A percentile compares a stretch with the other conserved stretches of the same genome.
Conservation (phyloP, 345 rosid species). For the Eucalyptus dawsonii region DNA sequence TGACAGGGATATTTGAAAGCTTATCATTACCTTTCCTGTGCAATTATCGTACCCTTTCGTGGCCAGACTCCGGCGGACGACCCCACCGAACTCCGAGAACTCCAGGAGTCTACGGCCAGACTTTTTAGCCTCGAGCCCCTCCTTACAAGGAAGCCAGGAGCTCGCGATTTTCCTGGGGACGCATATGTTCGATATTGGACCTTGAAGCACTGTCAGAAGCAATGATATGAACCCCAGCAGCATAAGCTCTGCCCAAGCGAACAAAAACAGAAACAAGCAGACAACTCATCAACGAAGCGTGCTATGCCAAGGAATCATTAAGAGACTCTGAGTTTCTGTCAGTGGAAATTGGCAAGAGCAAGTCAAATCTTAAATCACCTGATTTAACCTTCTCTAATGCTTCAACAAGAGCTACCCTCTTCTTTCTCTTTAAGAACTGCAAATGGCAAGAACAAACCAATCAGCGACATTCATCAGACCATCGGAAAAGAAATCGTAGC, state of each 20-base stretch:
- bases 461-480: neutral
- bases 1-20: neutral
- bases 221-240: slow-evolving; percentile 78
- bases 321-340: neutral
- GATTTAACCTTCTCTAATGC: slow-evolving; percentile 85
- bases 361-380: slow-evolving; percentile 19
- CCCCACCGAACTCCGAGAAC: neutral
- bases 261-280: neutral
- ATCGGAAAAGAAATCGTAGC: neutral
- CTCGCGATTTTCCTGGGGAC: slow-evolving; percentile 30
- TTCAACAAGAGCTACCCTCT: slow-evolving; percentile 54
- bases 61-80: slow-evolving; percentile 42
- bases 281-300: neutral
- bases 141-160: slow-evolving; percentile 61
- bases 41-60: slow-evolving; percentile 31
- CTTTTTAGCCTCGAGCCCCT: neutral
- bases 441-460: neutral
- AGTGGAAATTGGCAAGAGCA: neutral
- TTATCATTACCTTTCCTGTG: slow-evolving; percentile 20
- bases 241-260: slow-evolving; percentile 55
- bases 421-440: slow-evolving; percentile 56
- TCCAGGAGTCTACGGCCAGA: slow-evolving; percentile 12
- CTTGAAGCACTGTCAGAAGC: slow-evolving; percentile 51
- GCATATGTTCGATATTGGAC: slow-evolving; percentile 39
- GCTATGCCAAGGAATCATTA: neutral